Percentiles rank a stretch among this genome's conserved stretches.
phyloP scores from a whole-genome alignment of 2,329 filamentous ascomycete species.

The Ophiostoma pallidulum region DNA sequence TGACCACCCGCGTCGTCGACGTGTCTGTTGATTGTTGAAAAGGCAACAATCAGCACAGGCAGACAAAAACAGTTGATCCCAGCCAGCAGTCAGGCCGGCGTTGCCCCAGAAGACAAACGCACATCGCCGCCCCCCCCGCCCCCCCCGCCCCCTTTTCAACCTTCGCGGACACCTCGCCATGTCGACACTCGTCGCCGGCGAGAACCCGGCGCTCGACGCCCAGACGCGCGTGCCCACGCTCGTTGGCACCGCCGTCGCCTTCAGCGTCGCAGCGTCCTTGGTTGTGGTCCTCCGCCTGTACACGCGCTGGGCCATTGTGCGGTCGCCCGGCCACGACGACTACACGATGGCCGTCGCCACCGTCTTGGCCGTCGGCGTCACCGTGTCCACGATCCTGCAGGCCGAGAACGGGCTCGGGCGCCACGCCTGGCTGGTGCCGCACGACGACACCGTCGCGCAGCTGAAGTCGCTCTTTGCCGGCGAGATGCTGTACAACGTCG shows the following conservation, averaged over 20 bases:
- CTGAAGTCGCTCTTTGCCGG: constrained; percentile 24
- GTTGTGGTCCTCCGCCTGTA: constrained; percentile 22
- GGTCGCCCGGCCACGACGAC: constrained; percentile 21
- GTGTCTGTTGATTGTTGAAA: constrained; percentile 2
- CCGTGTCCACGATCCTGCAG: constrained; percentile 16
- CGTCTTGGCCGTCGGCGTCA: constrained; percentile 19
- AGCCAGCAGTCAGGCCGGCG: no score
- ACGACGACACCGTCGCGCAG: constrained; percentile 17
- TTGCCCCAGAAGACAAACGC: no score
- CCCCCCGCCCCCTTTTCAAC: background rate
- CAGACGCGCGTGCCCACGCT: constrained; percentile 20
- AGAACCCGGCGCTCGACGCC: constrained; percentile 19
- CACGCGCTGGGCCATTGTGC: constrained; percentile 21
- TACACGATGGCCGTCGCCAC: constrained; percentile 20
- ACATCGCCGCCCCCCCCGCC: background rate
- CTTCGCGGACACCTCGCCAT: background rate
- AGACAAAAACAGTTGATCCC: background rate
- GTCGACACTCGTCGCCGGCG: constrained; percentile 12
- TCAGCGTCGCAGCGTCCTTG: constrained; percentile 18
- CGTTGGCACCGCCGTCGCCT: constrained; percentile 20
- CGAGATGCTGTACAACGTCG: constrained; percentile 27
- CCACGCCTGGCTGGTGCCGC: constrained; percentile 20
- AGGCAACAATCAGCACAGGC: background rate
- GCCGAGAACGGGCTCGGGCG: constrained; percentile 21
- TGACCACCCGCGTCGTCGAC: background rate